Base-by-base conservation (phyloP, 73 alveolate species). In the Loxodes magnus region DNA sequence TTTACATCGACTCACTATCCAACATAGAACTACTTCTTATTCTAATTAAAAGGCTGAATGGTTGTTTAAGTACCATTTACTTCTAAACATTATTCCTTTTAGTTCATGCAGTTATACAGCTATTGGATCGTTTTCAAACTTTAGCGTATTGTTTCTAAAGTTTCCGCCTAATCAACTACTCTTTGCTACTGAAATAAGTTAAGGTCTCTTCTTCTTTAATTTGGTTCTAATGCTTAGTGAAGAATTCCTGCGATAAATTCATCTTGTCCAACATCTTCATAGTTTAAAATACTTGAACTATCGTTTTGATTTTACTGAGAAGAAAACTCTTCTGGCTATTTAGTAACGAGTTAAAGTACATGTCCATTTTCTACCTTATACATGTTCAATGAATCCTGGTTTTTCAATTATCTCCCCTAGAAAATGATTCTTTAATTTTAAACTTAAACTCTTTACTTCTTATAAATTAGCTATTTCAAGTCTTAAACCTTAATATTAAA, bases 1-100 rank as follows among this genome's bases (percentile, higher is more conserved):
- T 79, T 79, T 0, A 68, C 97, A 71, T 87, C 97, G 0, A 87
- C 79, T 93, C 97, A 87, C 59, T 87, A 84, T 7, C 97, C 97
- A 0, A 63, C 42, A 43, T 77, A 64, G 52, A 72, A 78, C 27
- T 70, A 28, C 23, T 91, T 51, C 54, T 70, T 69, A 10, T 59
- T 61, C 33, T 76, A 53, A 56, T 77, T 84, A 63, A 84, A 78
- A 24, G 55, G 71, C 43, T 68, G 82, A 4, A 71, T n/a, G n/a
- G n/a, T n/a, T n/a, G n/a, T n/a, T n/a, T n/a, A n/a, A n/a, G n/a
- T n/a, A n/a, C 59, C 59, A 1, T 12, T 9, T 10, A 10, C 33
- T 38, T 67, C 67, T 36, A 27, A 7, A 7, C 55, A 35, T 27
- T 53, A 43, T 22, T 35, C 64, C 10, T 22, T 41, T 34, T 22